Conservation (phyloP, 306 rosid species). For the Ormosia emarginata region DNA sequence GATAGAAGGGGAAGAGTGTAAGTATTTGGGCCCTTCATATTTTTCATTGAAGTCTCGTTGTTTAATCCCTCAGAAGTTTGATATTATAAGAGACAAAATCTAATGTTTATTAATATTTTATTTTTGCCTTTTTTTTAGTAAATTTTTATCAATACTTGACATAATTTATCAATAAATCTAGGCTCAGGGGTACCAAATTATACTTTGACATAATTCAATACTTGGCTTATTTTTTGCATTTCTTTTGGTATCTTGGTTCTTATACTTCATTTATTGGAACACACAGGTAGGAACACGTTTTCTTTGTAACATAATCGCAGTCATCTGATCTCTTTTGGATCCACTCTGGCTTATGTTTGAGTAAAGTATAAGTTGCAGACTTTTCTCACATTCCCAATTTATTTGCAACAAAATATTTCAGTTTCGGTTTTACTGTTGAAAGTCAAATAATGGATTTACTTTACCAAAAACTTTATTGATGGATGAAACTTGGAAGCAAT, state of each 20-base stretch:
- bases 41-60: neutral
- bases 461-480: neutral
- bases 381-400: neutral
- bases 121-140: neutral
- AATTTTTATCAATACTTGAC: neutral
- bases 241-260: neutral
- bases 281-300: neutral
- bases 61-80: neutral
- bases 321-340: neutral
- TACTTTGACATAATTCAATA: neutral
- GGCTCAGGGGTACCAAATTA: neutral
- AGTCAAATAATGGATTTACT: neutral
- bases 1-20: neutral
- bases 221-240: neutral
- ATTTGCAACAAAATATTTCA: neutral
- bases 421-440: neutral
- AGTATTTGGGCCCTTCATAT: neutral
- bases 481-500: slow-evolving; percentile 23
- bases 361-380: neutral
- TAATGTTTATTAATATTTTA: neutral
- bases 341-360: neutral
- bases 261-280: neutral
- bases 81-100: neutral
- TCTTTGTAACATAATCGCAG: neutral
- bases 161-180: neutral